Evolutionary conservation across 2,329 filamentous ascomycete species (phyloP).

Genomic region (Beauveria australis): DNA sequence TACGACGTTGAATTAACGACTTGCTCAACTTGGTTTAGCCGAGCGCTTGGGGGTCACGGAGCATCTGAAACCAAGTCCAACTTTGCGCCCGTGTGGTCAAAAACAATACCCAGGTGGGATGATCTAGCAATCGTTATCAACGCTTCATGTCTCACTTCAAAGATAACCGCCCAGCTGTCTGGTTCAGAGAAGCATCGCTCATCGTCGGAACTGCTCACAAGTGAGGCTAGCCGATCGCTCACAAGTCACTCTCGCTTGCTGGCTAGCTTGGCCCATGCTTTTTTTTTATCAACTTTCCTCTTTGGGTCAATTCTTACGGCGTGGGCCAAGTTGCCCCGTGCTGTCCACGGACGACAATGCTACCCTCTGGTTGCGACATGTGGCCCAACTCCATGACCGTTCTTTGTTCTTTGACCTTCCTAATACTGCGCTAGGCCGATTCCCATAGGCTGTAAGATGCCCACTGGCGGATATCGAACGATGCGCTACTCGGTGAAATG

Average conservation of each 20-base stretch:
- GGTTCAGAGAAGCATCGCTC: not conserved
- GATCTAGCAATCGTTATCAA: too few species aligned
- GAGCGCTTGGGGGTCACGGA: not conserved
- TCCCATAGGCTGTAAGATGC: not conserved
- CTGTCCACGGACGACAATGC: not conserved
- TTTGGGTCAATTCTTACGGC: not conserved
- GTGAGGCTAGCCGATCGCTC: not conserved
- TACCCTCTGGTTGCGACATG: not conserved
- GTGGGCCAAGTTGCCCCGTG: not conserved
- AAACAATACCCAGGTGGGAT: not conserved
- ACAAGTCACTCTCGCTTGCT: not conserved
- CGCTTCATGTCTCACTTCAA: too few species aligned
- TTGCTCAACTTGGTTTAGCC: not conserved
- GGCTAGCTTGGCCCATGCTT: not conserved
- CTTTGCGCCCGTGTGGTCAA: not conserved
- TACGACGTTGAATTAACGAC: not conserved
- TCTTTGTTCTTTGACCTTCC: not conserved
- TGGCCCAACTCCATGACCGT: not conserved
- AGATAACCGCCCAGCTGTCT: too few species aligned
- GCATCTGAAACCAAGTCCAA: not conserved
- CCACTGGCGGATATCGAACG: not conserved
- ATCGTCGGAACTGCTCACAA: not conserved
- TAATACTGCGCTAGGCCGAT: not conserved
- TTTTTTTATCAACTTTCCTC: conserved; percentile 2
- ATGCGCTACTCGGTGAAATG: not conserved